Evolutionary conservation across 257 asterid species (phyloP).

Genomic region (Nicotiana tabacum): DNA sequence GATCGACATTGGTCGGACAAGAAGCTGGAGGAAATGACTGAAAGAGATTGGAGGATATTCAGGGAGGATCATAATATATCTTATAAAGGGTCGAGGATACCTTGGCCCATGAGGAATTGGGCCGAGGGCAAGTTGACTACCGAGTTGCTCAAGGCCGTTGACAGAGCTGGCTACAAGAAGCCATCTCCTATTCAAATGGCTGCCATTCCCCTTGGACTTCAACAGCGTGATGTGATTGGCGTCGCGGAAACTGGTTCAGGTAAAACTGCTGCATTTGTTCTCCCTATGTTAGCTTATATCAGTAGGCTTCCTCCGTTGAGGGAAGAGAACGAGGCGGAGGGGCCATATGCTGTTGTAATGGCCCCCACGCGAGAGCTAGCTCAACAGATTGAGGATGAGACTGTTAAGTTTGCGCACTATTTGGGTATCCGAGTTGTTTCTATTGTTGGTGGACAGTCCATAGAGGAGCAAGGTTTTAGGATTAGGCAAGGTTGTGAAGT

Average conservation of each 20-base stretch:
- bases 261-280: constrained; percentile 51
- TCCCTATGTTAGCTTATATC: constrained; percentile 38
- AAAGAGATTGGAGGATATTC: constrained; percentile 37
- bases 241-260: constrained; percentile 34
- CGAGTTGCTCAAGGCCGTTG: constrained; percentile 38
- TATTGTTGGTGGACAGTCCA: constrained; percentile 54
- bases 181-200: constrained; percentile 36
- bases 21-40: constrained; percentile 31
- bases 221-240: constrained; percentile 32
- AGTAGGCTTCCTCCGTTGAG: no score
- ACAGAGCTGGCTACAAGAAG: constrained; percentile 34
- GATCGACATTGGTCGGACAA: constrained; percentile 34
- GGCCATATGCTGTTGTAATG: no score
- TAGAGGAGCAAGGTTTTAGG: constrained; percentile 42
- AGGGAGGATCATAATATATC: constrained; percentile 24
- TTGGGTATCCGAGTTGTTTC: constrained; percentile 51
- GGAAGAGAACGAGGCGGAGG: no score
- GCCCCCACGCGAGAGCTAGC: constrained; percentile 17
- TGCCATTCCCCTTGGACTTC: constrained; percentile 28
- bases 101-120: constrained; percentile 60
- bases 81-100: constrained; percentile 52
- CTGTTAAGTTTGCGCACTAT: constrained; percentile 36
- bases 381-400: constrained; percentile 35
- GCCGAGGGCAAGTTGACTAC: constrained; percentile 36
- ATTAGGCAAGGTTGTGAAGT: constrained; percentile 36